phyloP scores from a whole-genome alignment of 306 rosid species.

The Dalbergia cochinchinensis region DNA sequence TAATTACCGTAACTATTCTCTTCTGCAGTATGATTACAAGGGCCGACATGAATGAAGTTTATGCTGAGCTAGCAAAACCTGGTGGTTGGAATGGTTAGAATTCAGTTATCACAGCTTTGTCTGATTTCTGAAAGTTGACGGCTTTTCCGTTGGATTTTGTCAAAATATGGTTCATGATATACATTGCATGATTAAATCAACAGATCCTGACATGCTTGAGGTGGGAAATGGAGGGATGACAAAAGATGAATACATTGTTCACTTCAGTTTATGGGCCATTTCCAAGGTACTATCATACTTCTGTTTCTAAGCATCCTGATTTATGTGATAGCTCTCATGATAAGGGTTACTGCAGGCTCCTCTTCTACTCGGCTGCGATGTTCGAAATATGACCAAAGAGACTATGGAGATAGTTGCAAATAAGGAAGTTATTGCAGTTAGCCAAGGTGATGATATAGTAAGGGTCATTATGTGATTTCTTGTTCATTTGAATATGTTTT shows the following conservation, averaged over 20 bases:
- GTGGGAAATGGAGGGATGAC: conserved; percentile 98
- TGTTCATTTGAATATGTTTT: neutral
- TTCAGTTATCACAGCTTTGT: neutral
- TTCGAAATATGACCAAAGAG: conserved; percentile 80
- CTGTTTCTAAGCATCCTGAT: conserved; percentile 17
- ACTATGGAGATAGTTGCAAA: conserved; percentile 71
- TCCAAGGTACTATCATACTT: conserved; percentile 70
- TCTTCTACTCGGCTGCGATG: conserved; percentile 95
- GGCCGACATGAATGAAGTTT: conserved; percentile 85
- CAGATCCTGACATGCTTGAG: conserved; percentile 99
- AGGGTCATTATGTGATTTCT: conserved; percentile 16
- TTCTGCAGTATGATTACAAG: conserved; percentile 78
- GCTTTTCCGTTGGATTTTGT: neutral
- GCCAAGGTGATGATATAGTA: conserved; percentile 67
- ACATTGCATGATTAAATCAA: conserved; percentile 28
- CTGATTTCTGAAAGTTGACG: neutral
- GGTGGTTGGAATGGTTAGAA: conserved; percentile 98
- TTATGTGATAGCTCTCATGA: conserved; percentile 27
- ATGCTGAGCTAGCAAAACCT: conserved; percentile 83
- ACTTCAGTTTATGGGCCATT: conserved; percentile 95
- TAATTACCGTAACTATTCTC: conserved; percentile 1
- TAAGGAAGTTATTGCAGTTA: conserved; percentile 82
- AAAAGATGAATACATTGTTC: conserved; percentile 82
- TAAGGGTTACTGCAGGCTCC: conserved; percentile 76
- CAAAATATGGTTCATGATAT: conserved; percentile 4